Conservation (phyloP, 495 filamentous ascomycete species). For the Daldinia decipiens region DNA sequence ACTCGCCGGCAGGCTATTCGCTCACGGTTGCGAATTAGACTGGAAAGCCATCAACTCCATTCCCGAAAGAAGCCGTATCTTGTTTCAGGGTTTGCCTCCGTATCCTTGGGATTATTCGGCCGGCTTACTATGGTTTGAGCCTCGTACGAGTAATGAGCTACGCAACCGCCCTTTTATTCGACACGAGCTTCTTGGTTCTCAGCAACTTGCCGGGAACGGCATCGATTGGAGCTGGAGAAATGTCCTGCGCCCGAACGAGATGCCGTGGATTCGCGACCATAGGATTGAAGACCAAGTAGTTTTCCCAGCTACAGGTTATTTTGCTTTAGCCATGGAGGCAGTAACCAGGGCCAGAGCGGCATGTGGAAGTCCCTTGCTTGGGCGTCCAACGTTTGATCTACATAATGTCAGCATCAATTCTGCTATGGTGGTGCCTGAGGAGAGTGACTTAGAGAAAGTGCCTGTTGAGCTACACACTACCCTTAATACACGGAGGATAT, state of each 20-base stretch:
- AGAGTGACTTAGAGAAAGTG: not conserved
- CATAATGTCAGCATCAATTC: not conserved
- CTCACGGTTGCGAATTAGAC: not conserved
- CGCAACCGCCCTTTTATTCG: not conserved
- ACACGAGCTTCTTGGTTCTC: constrained; percentile 34
- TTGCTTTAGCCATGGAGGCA: constrained; percentile 41
- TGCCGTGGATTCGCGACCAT: constrained; percentile 62
- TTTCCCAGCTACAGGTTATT: constrained; percentile 65
- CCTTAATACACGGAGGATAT: not conserved
- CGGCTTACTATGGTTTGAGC: not conserved
- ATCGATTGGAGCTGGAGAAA: constrained; percentile 42
- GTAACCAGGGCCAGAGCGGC: not conserved
- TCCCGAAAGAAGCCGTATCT: not conserved
- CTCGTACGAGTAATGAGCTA: not conserved
- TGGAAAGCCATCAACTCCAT: not conserved
- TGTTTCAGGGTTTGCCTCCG: not conserved
- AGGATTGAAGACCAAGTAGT: constrained; percentile 52
- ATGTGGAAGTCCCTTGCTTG: not conserved
- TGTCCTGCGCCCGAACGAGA: constrained; percentile 26
- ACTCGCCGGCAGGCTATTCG: not conserved
- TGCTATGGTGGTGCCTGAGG: not conserved
- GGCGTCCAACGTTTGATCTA: not conserved
- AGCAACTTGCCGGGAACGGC: constrained; percentile 21
- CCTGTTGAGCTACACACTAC: not conserved
- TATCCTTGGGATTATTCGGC: constrained; percentile 2